A percentile compares a stretch with the other conserved stretches of the same genome.
Evolutionary conservation across 1,139 yeast genomes (phyloP).

Genomic region (Candida sp.): DNA sequence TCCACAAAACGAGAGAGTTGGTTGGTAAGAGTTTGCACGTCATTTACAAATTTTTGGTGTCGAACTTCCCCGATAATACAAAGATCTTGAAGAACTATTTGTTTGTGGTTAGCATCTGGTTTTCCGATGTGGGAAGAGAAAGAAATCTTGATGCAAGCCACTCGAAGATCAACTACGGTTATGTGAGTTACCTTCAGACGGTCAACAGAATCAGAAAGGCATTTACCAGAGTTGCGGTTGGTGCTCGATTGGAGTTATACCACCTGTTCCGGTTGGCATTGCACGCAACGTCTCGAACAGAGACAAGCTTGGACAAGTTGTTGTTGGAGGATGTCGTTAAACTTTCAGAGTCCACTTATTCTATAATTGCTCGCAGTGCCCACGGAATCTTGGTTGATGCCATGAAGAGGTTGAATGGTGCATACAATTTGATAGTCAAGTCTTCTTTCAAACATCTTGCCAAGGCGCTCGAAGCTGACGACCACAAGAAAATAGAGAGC

Average conservation of each 20-base stretch:
- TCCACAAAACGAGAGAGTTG: slow-evolving; percentile 64
- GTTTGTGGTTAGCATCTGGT: slow-evolving; percentile 77
- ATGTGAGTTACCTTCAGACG: slow-evolving; percentile 39
- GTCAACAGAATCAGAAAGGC: slow-evolving; percentile 64
- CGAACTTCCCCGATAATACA: slow-evolving; percentile 68
- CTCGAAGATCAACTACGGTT: slow-evolving; percentile 40
- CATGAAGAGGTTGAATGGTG: slow-evolving; percentile 75
- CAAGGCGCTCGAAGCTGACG: slow-evolving; percentile 56
- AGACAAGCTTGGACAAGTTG: slow-evolving; percentile 66
- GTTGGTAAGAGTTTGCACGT: slow-evolving; percentile 75
- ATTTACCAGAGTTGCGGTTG: slow-evolving; percentile 78
- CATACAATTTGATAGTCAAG: slow-evolving; percentile 58
- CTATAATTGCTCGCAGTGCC: slow-evolving; percentile 73
- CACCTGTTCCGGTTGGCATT: slow-evolving; percentile 78
- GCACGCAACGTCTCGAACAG: slow-evolving; percentile 77
- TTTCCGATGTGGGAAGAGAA: slow-evolving; percentile 84
- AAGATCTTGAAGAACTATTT: slow-evolving; percentile 67
- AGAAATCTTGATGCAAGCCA: slow-evolving; percentile 62
- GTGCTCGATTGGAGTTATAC: slow-evolving; percentile 75
- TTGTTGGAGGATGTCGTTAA: slow-evolving; percentile 73
- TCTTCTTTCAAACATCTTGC: slow-evolving; percentile 53
- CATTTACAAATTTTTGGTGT: slow-evolving; percentile 52
- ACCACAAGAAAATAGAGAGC: slow-evolving; percentile 66
- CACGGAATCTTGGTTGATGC: slow-evolving; percentile 72
- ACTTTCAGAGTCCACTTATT: slow-evolving; percentile 72